Conservation (phyloP, 176 grass and related monocot genomes). For the Canna indica region DNA sequence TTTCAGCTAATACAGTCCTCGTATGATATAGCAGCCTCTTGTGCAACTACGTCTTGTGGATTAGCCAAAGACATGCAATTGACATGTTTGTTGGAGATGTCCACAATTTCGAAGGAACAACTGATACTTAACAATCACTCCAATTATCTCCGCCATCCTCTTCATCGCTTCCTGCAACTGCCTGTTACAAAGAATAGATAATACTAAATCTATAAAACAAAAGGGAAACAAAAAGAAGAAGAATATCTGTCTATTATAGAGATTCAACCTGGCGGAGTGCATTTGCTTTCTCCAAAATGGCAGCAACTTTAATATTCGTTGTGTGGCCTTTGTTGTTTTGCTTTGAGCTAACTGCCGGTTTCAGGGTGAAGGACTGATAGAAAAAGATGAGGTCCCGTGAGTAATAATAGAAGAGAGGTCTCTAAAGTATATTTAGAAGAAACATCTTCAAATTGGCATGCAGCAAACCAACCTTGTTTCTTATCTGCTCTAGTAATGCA, state of each 20-base stretch:
- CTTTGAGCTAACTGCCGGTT: conserved; percentile 40
- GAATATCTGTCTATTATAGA: neutral
- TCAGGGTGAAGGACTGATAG: conserved; percentile 72
- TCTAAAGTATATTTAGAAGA: neutral
- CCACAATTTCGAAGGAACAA: neutral
- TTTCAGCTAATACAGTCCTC: neutral
- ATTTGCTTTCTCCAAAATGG: conserved; percentile 94
- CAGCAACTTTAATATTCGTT: conserved; percentile 82
- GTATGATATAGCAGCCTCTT: neutral
- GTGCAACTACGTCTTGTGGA: neutral
- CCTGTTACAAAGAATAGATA: conserved; percentile 33
- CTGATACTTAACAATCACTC: conserved; percentile 50
- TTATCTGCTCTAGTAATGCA: conserved; percentile 88
- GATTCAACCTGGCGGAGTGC: conserved; percentile 73
- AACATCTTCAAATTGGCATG: neutral
- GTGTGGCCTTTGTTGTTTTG: conserved; percentile 37
- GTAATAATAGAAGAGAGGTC: neutral
- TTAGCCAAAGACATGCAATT: neutral
- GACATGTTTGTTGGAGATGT: neutral
- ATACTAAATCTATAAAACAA: neutral
- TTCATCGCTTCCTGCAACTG: conserved; percentile 77
- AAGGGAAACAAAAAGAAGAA: neutral
- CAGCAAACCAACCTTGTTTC: conserved; percentile 56
- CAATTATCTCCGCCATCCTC: conserved; percentile 80
- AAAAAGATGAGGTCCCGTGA: conserved; percentile 6